phyloP scores from a whole-genome alignment of 306 rosid species.

The Canavalia gladiata region DNA sequence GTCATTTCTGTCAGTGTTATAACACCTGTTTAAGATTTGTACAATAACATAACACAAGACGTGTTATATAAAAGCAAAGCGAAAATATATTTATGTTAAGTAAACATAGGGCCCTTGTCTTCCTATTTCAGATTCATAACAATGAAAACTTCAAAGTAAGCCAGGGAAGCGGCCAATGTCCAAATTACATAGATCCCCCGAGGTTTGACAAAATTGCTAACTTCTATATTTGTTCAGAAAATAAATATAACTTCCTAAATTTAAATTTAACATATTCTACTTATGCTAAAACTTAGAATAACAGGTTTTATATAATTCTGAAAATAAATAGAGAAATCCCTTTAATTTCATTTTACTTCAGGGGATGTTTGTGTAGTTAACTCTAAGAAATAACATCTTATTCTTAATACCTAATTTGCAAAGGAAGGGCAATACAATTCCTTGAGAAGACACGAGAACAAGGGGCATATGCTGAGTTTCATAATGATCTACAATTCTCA shows the following conservation, averaged over 20 bases:
- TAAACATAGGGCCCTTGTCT: not conserved
- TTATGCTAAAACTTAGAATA: not conserved
- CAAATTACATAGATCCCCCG: not conserved
- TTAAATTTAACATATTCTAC: not conserved
- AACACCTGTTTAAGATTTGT: not conserved
- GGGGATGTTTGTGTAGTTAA: not conserved
- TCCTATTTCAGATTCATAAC: not conserved
- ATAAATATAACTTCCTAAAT: not conserved
- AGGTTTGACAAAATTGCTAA: not conserved
- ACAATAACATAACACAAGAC: not conserved
- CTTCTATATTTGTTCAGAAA: not conserved
- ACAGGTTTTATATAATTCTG: not conserved
- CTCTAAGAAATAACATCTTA: conserved; percentile 14
- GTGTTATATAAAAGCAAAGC: not conserved
- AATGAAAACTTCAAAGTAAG: too few species aligned
- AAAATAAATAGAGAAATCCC: not conserved
- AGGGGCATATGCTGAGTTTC: conserved; percentile 31
- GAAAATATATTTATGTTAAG: not conserved
- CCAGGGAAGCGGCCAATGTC: not conserved
- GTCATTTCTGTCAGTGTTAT: not conserved
- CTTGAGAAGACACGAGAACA: not conserved
- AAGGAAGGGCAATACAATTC: conserved; percentile 18
- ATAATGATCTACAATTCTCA: conserved; percentile 22
- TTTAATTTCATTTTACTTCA: conserved; percentile 26
- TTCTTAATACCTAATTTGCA: conserved; percentile 7